Evolutionary conservation across 2,329 filamentous ascomycete species (phyloP).

Genomic region (Diplodia mutila): DNA sequence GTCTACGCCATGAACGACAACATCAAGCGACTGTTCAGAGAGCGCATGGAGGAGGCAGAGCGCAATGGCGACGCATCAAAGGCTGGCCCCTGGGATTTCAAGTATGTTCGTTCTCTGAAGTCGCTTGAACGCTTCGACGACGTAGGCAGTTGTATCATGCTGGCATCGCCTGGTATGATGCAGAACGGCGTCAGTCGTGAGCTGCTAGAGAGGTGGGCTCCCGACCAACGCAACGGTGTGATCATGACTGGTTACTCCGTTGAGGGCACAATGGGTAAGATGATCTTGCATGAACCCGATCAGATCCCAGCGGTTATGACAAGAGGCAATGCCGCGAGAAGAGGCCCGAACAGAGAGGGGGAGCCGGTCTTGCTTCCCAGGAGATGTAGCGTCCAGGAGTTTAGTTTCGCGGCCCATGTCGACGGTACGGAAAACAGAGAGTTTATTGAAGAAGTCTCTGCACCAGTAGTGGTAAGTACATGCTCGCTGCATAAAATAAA

Average conservation of each 20-base stretch:
- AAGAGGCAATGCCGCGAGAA: slow-evolving; percentile 59
- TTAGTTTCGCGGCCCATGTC: slow-evolving; percentile 94
- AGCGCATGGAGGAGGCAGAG: slow-evolving; percentile 89
- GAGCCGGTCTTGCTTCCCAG: slow-evolving; percentile 89
- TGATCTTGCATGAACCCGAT: slow-evolving; percentile 92
- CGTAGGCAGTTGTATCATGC: slow-evolving; percentile 93
- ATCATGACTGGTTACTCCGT: slow-evolving; percentile 98
- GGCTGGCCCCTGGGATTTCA: slow-evolving; percentile 95
- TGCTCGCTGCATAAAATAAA: not conserved
- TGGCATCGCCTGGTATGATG: slow-evolving; percentile 96
- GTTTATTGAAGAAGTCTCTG: slow-evolving; percentile 92
- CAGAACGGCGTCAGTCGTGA: slow-evolving; percentile 95
- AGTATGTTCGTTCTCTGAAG: slow-evolving; percentile 88
- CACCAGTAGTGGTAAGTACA: slow-evolving; percentile 83
- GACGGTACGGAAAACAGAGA: slow-evolving; percentile 94
- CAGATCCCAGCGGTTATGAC: slow-evolving; percentile 95
- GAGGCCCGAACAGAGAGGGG: slow-evolving; percentile 65
- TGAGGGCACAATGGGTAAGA: slow-evolving; percentile 96
- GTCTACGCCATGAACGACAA: slow-evolving; percentile 99
- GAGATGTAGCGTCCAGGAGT: slow-evolving; percentile 90
- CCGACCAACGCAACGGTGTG: slow-evolving; percentile 95
- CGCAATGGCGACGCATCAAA: slow-evolving; percentile 72
- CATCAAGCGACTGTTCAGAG: slow-evolving; percentile 92
- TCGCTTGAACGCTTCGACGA: slow-evolving; percentile 96
- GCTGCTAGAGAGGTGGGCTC: slow-evolving; percentile 92